A percentile compares a stretch with the other conserved stretches of the same genome.
Evolutionary conservation across 495 filamentous ascomycete genomes (phyloP).

Genomic region (Xylaria grammica): DNA sequence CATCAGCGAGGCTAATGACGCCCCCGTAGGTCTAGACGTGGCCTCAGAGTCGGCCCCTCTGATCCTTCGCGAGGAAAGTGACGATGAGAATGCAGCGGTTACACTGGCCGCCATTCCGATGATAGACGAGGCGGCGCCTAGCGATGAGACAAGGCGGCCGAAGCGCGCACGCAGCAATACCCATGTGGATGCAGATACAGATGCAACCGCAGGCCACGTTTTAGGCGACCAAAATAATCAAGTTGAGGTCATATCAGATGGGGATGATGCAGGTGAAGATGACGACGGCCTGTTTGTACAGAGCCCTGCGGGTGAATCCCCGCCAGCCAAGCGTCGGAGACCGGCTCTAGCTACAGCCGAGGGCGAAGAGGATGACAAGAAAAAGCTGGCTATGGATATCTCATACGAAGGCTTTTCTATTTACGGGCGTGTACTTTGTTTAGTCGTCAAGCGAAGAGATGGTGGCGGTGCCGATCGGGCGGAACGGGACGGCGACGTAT

Average conservation of each 20-base stretch:
- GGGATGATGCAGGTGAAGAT: slow-evolving; percentile 27
- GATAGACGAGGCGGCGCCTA: slow-evolving; percentile 39
- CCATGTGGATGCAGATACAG: slow-evolving; percentile 33
- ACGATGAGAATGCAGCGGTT: slow-evolving; percentile 47
- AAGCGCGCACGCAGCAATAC: slow-evolving; percentile 37
- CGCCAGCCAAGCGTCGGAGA: slow-evolving; percentile 56
- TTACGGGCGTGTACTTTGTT: slow-evolving; percentile 86
- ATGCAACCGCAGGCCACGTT: slow-evolving; percentile 33
- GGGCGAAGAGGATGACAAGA: slow-evolving; percentile 74
- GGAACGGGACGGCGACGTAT: slow-evolving; percentile 32
- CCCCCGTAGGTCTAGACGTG: slow-evolving; percentile 55
- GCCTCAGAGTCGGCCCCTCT: slow-evolving; percentile 26
- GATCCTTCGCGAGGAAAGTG: slow-evolving; percentile 40
- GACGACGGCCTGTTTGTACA: slow-evolving; percentile 46
- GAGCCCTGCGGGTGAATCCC: slow-evolving; percentile 28
- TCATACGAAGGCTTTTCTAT: slow-evolving; percentile 95
- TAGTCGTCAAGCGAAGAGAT: slow-evolving; percentile 75
- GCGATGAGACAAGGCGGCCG: slow-evolving; percentile 31
- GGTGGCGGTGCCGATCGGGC: slow-evolving; percentile 30
- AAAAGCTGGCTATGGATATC: slow-evolving; percentile 83
- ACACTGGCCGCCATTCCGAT: slow-evolving; percentile 52
- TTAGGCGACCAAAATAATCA: slow-evolving; percentile 21
- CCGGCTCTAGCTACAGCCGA: slow-evolving; percentile 42
- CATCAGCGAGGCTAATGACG: slow-evolving; percentile 59
- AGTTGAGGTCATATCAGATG: slow-evolving; percentile 33